Base-by-base conservation (phyloP, 1,139 yeast genomes). In the Pneumocystis oryctolagi region DNA sequence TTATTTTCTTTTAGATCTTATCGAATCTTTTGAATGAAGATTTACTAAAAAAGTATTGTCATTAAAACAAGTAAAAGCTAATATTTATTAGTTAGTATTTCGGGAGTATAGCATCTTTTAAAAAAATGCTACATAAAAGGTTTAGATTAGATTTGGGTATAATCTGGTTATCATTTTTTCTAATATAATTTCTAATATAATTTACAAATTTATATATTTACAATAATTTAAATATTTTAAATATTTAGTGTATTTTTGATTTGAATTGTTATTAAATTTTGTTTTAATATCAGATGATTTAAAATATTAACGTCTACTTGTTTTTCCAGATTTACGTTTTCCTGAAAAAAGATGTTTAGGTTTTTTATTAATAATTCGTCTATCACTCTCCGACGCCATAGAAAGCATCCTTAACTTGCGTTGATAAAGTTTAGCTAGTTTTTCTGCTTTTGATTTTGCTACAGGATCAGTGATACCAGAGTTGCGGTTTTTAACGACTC, bases 331-430 rank as follows among this genome's bases (percentile, higher is more conserved):
- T 79, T 96, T 92, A 79, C 97, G 84, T 82, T 94, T 92, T 78
- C 99, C 99, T 72, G 90, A 79, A 79, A 85, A 87, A 80, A 92
- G 80, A 78, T 92, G 98, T 79, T 89, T 90, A 67, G 97, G 96
- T 78, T 89, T 76, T 68, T 87, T 78, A 64, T 88, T 92, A 66
- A 90, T 82, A 65, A 84, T 79, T 74, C 89, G 96, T 77, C 97
- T 85, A 77, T 92, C 99, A 72, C 88, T 87, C 78, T 94, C 98
- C 79, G 97, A 97, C 69, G 83, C 87, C 77, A 96, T 84, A 58
- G 97, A 96, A 73, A 80, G 77, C 78, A 92, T 85, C 77, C 90
- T 89, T 79, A 97, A 84, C 73, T 87, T 95, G 77, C 96, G 84
- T 81, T 96, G 89, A 75, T 87, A 92, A 70, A 88, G 76, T 78